phyloP scores from a whole-genome alignment of 441 rosid species.

The Eruca vesicaria region DNA sequence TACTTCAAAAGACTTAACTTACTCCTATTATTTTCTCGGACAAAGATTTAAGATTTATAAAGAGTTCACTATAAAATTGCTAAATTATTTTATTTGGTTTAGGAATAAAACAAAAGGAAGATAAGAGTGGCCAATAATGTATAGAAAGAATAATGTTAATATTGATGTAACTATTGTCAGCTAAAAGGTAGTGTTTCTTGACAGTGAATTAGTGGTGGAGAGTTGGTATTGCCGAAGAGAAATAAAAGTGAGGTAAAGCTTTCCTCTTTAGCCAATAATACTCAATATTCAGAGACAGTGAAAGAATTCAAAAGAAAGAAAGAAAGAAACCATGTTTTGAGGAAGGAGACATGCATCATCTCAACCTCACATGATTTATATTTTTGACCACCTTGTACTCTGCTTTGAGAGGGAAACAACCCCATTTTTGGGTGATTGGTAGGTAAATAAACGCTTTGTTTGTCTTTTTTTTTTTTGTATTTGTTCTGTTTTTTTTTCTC shows the following conservation, averaged over 20 bases:
- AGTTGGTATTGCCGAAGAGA: background rate
- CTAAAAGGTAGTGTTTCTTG: slow-evolving; percentile 11
- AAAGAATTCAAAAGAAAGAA: background rate
- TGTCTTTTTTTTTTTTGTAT: slow-evolving; percentile 3
- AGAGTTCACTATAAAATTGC: background rate
- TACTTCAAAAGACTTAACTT: background rate
- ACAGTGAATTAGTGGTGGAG: slow-evolving; percentile 13
- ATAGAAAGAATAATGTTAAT: background rate
- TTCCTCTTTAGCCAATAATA: background rate
- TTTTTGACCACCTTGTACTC: slow-evolving; percentile 17
- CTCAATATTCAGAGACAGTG: slow-evolving; percentile 9
- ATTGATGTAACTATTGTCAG: background rate
- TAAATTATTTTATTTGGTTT: background rate
- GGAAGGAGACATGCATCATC: slow-evolving; percentile 36
- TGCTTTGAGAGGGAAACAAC: background rate
- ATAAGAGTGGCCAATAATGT: background rate
- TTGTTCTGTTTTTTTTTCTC: slow-evolving; percentile 1
- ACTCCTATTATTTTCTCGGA: background rate
- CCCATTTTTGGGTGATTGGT: slow-evolving; percentile 20
- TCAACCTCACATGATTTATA: background rate
- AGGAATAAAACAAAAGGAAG: slow-evolving; percentile 6
- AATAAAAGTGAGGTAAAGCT: background rate
- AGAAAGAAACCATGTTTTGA: slow-evolving; percentile 29
- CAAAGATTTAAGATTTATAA: background rate
- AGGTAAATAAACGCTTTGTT: slow-evolving; percentile 12